phyloP scores from a whole-genome alignment of 805 yeast genomes.

The Saccharomycopsis sp. region DNA sequence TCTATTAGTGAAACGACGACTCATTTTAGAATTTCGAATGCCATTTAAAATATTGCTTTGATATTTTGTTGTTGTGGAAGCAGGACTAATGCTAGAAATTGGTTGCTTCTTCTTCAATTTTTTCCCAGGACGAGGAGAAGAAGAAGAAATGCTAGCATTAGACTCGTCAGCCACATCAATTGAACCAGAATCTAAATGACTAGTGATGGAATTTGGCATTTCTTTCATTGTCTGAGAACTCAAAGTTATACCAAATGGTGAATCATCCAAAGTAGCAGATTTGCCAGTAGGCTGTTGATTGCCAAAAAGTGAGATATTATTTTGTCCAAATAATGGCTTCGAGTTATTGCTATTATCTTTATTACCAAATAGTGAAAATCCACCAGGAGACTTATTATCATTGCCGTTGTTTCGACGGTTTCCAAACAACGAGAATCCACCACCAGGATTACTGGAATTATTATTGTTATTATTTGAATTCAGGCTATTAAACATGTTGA shows the following conservation, averaged over 20 bases:
- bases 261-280: conserved; percentile 19
- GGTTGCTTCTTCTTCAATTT: neutral
- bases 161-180: neutral
- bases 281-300: neutral
- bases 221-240: conserved; percentile 6
- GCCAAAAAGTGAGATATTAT: too few species aligned
- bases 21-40: conserved; percentile 10
- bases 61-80: neutral
- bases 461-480: too few species aligned
- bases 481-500: too few species aligned
- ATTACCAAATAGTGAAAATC: too few species aligned
- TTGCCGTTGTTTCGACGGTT: too few species aligned
- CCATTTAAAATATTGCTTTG: conserved; percentile 16
- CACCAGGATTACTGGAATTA: too few species aligned
- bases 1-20: neutral
- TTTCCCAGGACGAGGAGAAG: neutral
- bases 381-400: too few species aligned
- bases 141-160: neutral
- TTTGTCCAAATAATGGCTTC: too few species aligned
- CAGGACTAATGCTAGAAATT: neutral
- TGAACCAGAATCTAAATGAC: neutral
- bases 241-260: conserved; percentile 21
- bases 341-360: too few species aligned
- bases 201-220: conserved; percentile 20
- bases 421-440: too few species aligned